Base-by-base conservation (phyloP, 1,284 basidiomycete genomes). In the Ustilago hordei region DNA sequence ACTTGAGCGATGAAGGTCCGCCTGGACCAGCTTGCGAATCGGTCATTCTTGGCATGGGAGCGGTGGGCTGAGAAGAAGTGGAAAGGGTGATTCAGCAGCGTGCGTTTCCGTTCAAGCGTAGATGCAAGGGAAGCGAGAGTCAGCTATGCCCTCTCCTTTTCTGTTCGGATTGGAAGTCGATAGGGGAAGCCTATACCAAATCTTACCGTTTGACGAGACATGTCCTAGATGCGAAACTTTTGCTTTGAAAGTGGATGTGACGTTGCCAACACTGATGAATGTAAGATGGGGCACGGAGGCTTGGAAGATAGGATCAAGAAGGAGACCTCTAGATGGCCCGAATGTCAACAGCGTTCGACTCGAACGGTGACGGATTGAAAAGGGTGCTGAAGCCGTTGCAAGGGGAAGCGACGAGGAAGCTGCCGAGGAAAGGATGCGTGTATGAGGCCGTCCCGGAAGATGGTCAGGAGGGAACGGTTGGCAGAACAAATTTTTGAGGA, bases 41-140 rank as follows among this genome's bases (percentile, higher is more conserved):
- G 4, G 81, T 84, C 82, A 84, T 84, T 36, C 82, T 72, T 13
- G 81, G 81, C 71, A 82, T 78, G 0, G 80, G 80, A 38, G 65
- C 70, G 31, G 45, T 76, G 35, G 74, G 74, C 74, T 76, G 55
- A 32, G 8, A 17, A 35, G 58, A n/a, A 19, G 31, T 8, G 19
- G 23, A 23, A 12, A 19, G 8, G 13, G 58, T 60, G 58, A 60
- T 8, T 60, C 47, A 60, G 47, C 35, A 39, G 35, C 38, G 58
- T 12, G 41, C 6, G 43, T 15, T 6, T 45, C 7, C 28, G 48
- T 11, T 50, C 6, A 2, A 12, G 38, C 28, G 28, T 7, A 11
- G 45, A 35, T 32, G 39, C 32, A 55, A 50, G 53, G 28, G 35
- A 23, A 48, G 56, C 56, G 39, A 65, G 60, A 45, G 55, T 68